Evolutionary conservation across 345 rosid species (phyloP), one percentile per base, ranked within the genome.

Genomic region (Sisymbrium altissimum): DNA sequence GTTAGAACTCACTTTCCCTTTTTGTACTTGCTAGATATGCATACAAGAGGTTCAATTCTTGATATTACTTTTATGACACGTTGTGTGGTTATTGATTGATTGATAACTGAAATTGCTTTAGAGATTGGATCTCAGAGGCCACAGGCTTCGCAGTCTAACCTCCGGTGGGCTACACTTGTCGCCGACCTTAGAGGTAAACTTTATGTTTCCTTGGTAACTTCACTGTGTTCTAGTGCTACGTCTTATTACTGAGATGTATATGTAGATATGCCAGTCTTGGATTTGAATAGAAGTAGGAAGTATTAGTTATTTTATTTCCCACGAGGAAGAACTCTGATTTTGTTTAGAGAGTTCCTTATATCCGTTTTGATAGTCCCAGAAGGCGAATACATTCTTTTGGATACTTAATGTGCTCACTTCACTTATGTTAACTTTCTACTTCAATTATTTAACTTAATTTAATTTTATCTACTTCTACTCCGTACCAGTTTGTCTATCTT

Each of bases 41-140:
- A 40, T 41, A 35, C 43, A 44, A 25, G 21, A 62, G 35, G 43
- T 33, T 56, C 25, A 30, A 2, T 39, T 50, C 40, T 29, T 60
- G 53, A 40, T 63, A 49, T 63, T 14, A 45, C 44, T 7, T 74
- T 10, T 36, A 18, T 55, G 5, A 14, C 56, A 43, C 46, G 29
- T 12, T 77, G 52, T 63, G 44, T 63, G n/a, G 60, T 75, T 55
- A 44, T 62, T 32, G 23, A 52, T 77, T 61, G 33, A 40, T 44
- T 66, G 12, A 55, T 64, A 14, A 72, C 62, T 70, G 50, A 64
- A 65, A 56, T 77, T 63, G 68, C 61, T 72, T 67, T 81, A 94
- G 98, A 91, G 98, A 70, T 70, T 94, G 90, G 98, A 94, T 77
- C 95, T 88, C 66, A 89, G 98, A 84, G 98, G 98, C 64, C 98